Percentiles rank a stretch among this genome's conserved stretches.
Conservation (phyloP, 148 eudicot species). For the Cornus controversa region DNA sequence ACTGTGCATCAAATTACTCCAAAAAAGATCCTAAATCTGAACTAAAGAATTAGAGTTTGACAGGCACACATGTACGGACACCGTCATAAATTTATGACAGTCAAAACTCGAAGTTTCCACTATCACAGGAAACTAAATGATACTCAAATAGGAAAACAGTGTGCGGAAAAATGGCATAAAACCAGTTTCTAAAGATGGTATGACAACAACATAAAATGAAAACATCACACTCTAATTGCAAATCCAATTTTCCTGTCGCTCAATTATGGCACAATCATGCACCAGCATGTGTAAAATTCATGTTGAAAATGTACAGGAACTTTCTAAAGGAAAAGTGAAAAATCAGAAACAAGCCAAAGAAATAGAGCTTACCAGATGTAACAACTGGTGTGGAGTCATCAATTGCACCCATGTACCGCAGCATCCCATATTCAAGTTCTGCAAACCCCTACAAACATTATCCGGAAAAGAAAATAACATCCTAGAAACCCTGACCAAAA, state of each 20-base stretch:
- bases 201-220: neutral
- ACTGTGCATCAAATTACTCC: too few species aligned
- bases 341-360: neutral
- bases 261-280: neutral
- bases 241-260: neutral
- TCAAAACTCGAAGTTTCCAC: neutral
- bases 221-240: neutral
- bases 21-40: neutral
- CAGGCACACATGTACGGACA: too few species aligned
- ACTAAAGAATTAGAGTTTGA: neutral
- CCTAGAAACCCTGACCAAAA: neutral
- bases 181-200: neutral
- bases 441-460: conserved; percentile 75
- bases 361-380: conserved; percentile 60
- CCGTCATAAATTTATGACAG: neutral
- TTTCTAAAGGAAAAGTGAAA: neutral
- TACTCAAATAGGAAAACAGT: too few species aligned
- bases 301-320: neutral
- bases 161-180: neutral
- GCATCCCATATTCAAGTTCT: conserved; percentile 96
- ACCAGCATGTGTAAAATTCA: neutral
- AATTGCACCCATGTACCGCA: conserved; percentile 91
- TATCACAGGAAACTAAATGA: too few species aligned
- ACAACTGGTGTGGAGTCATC: conserved; percentile 85
- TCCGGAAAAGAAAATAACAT: neutral